Conservation (phyloP, 2,329 filamentous ascomycete species). For the Pseudogymnoascus sp. region DNA sequence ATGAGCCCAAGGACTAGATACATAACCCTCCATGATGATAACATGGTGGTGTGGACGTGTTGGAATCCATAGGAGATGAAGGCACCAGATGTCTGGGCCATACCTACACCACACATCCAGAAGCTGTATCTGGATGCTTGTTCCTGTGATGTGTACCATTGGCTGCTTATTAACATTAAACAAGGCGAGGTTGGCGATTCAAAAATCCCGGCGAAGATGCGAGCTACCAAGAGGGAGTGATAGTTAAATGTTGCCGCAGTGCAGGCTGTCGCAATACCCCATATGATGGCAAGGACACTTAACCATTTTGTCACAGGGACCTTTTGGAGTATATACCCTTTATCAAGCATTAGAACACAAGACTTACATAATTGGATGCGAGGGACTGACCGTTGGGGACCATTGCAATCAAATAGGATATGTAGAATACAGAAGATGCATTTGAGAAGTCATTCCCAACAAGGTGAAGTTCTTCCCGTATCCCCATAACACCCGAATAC, state of each 20-base stretch:
- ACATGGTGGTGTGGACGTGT: conserved; percentile 30
- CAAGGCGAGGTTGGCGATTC: conserved; percentile 52
- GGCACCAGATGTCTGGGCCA: conserved; percentile 45
- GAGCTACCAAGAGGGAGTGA: conserved; percentile 42
- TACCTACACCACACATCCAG: conserved; percentile 52
- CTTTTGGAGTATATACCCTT: conserved; percentile 50
- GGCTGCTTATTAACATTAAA: conserved; percentile 51
- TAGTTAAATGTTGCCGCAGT: conserved; percentile 48
- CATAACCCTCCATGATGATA: conserved; percentile 50
- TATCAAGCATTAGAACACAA: neutral
- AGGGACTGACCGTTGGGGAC: conserved; percentile 44
- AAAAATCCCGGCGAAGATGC: conserved; percentile 52
- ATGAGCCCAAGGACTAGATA: conserved; percentile 40
- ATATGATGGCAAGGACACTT: conserved; percentile 47
- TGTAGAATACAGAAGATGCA: conserved; percentile 55
- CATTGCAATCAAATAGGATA: conserved; percentile 51
- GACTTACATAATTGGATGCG: conserved; percentile 1
- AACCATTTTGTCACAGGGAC: conserved; percentile 55
- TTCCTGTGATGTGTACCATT: conserved; percentile 50
- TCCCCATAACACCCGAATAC: conserved; percentile 60
- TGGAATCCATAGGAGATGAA: conserved; percentile 47
- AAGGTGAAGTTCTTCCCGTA: conserved; percentile 46
- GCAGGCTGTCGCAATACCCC: conserved; percentile 48
- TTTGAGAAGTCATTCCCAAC: conserved; percentile 54
- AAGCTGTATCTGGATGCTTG: conserved; percentile 51